Conservation (phyloP, 2,329 filamentous ascomycete species). For the Pseudogymnoascus sp. region DNA sequence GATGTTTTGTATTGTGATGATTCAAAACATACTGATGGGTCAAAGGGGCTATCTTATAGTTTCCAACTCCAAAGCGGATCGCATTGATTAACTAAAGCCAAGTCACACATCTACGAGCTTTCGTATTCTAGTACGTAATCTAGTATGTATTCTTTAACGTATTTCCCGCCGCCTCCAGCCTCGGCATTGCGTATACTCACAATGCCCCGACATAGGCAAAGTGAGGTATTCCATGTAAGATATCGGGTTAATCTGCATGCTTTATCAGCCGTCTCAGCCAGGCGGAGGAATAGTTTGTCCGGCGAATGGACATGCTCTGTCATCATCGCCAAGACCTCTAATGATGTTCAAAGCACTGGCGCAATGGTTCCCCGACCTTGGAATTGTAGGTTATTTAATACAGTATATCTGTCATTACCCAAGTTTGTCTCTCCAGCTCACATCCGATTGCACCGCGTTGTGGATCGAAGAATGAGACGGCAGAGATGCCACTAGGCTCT, state of each 20-base stretch:
- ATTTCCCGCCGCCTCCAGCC: neutral
- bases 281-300: neutral
- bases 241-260: neutral
- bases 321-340: neutral
- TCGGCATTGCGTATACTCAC: neutral
- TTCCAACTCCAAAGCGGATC: neutral
- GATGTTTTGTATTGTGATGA: neutral
- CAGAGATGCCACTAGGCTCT: neutral
- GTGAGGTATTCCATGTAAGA: neutral
- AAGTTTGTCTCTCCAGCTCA: neutral
- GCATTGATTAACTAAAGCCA: neutral
- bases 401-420: neutral
- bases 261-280: neutral
- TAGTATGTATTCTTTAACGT: no score
- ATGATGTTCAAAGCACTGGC: neutral
- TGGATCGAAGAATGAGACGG: neutral
- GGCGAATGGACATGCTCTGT: neutral
- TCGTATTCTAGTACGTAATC: neutral
- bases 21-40: neutral
- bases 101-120: neutral
- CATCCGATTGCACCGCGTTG: neutral
- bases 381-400: neutral
- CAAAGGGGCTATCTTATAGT: neutral
- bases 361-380: neutral
- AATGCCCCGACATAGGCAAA: neutral